phyloP scores from a whole-genome alignment of 345 rosid genomes.

The Ceriops zippeliana region DNA sequence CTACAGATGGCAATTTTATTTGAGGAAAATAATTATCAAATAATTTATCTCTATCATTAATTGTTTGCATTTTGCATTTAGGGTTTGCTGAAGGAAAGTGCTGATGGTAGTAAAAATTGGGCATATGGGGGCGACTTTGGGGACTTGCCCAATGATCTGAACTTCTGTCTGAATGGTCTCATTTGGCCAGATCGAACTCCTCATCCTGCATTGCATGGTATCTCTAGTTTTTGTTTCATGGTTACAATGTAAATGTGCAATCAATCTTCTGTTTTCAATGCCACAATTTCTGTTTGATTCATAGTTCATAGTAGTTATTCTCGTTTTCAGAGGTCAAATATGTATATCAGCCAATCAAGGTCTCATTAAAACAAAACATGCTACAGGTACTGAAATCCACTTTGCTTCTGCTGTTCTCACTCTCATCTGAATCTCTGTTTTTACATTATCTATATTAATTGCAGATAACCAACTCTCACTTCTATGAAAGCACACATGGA shows the following conservation, averaged over 20 bases:
- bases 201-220: slow-evolving; percentile 91
- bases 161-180: slow-evolving; percentile 91
- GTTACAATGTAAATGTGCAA: no score
- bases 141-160: slow-evolving; percentile 87
- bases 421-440: slow-evolving; percentile 5
- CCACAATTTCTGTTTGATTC: slow-evolving; percentile 20
- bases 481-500: slow-evolving; percentile 64
- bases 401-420: slow-evolving; percentile 5
- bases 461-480: slow-evolving; percentile 69
- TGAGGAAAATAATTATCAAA: not conserved
- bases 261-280: no score
- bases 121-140: slow-evolving; percentile 99
- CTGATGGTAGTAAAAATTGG: slow-evolving; percentile 74
- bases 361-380: slow-evolving; percentile 38
- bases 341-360: slow-evolving; percentile 83
- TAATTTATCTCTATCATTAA: not conserved
- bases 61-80: slow-evolving; percentile 28
- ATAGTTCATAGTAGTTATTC: slow-evolving; percentile 5
- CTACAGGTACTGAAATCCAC: slow-evolving; percentile 48
- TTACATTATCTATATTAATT: slow-evolving; percentile 25
- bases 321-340: slow-evolving; percentile 78
- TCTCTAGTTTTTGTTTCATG: slow-evolving; percentile 12
- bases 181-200: slow-evolving; percentile 94
- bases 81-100: slow-evolving; percentile 69
- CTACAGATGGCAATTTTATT: not conserved